A percentile compares a stretch with the other conserved stretches of the same genome.
phyloP scores from a whole-genome alignment of 805 yeast species.

The Teunomyces gatunensis region DNA sequence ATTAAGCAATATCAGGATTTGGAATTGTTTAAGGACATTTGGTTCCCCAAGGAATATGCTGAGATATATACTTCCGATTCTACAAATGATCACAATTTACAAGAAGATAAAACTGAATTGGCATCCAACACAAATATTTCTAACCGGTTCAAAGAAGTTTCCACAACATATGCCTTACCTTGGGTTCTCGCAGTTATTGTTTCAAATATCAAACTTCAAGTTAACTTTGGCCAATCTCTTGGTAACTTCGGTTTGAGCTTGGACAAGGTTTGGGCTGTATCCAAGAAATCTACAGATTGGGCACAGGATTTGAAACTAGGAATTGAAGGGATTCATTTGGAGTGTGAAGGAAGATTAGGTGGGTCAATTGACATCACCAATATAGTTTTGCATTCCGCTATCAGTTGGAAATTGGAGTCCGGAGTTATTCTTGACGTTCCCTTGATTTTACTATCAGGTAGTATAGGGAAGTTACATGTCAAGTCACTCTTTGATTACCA shows the following conservation, averaged over 20 bases:
- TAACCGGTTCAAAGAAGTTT: constrained; percentile 51
- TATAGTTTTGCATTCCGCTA: constrained; percentile 57
- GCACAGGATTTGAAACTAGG: constrained; percentile 69
- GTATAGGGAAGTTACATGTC: constrained; percentile 52
- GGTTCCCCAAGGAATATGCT: constrained; percentile 53
- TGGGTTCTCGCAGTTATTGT: constrained; percentile 66
- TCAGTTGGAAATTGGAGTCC: constrained; percentile 60
- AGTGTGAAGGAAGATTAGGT: constrained; percentile 76
- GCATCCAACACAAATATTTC: constrained; percentile 40
- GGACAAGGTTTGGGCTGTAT: constrained; percentile 64
- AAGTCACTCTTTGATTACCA: constrained; percentile 83
- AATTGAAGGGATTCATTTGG: constrained; percentile 47
- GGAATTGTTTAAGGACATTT: constrained; percentile 75
- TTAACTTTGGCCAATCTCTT: constrained; percentile 81
- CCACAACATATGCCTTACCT: constrained; percentile 66
- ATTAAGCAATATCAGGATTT: constrained; percentile 86
- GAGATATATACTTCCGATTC: constrained; percentile 7
- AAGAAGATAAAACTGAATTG: constrained; percentile 10
- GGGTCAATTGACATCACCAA: constrained; percentile 57
- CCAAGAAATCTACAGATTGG: constrained; percentile 65
- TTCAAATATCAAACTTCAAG: constrained; percentile 48
- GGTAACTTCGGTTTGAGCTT: constrained; percentile 60
- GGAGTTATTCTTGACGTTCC: constrained; percentile 56
- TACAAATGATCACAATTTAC: neutral
- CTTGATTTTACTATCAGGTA: constrained; percentile 58